Percentiles rank a stretch among this genome's conserved stretches.
Evolutionary conservation across 805 yeast genomes (phyloP).

Genomic region (Phaffomyces thermotolerans): DNA sequence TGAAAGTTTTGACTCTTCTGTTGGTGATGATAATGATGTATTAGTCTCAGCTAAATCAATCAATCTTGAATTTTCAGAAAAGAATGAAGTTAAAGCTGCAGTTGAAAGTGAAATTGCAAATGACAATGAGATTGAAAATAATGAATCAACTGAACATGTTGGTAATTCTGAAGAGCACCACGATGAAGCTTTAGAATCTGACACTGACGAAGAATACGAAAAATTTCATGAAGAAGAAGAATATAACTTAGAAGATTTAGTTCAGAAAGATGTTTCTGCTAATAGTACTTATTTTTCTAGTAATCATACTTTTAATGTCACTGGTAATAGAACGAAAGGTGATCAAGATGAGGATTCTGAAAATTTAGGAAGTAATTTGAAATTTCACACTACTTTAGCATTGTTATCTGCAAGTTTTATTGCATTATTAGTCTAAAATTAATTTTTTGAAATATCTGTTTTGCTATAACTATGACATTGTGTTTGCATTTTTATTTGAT

Average conservation of each 20-base stretch:
- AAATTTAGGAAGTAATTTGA: slow-evolving; percentile 1
- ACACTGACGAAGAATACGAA: neutral
- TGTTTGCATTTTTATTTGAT: too few relatives aligned
- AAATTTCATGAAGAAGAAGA: neutral
- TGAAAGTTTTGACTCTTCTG: neutral
- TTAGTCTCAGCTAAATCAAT: neutral
- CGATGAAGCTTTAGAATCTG: neutral
- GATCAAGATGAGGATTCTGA: slow-evolving; percentile 3
- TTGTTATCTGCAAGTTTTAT: slow-evolving; percentile 4
- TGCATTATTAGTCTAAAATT: slow-evolving; percentile 4
- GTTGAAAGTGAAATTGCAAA: neutral
- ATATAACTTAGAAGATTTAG: slow-evolving; percentile 5
- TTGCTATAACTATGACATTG: neutral
- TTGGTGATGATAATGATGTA: neutral
- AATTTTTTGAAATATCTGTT: neutral
- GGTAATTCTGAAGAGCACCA: too few relatives aligned
- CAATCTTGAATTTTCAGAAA: neutral
- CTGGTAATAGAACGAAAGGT: neutral
- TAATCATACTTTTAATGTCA: slow-evolving; percentile 1
- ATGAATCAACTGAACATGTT: neutral
- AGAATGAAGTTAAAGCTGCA: neutral
- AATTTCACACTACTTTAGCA: slow-evolving; percentile 1
- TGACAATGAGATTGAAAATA: slow-evolving; percentile 4
- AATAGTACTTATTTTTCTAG: neutral
- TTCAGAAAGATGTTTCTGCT: slow-evolving; percentile 6